Percentiles rank a stretch among this genome's conserved stretches.
These are phyloP conservation scores for Bonnemaisonia californica DNA, from an alignment of 31 red algal genomes.

Conservation along the genomic window DNA sequence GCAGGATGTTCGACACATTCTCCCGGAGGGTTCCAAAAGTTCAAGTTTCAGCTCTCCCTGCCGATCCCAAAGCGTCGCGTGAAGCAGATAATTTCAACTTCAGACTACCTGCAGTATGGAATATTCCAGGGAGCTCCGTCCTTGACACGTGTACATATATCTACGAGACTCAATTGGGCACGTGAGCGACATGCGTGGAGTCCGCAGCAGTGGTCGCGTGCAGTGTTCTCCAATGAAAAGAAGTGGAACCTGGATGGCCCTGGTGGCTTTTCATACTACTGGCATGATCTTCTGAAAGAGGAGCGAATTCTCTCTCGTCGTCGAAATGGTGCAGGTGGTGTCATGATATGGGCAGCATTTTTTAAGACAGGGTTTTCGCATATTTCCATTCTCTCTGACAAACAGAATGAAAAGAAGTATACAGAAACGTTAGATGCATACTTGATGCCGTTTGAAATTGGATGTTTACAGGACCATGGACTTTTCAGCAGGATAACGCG, in stretches of 20 bases:
- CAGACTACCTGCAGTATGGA: conserved; percentile 10
- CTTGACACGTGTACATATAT: not conserved
- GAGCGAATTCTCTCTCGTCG: not conserved
- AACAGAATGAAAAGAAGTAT: not conserved
- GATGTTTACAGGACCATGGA: no score
- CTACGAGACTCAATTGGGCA: not conserved
- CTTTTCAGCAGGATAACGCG: not conserved
- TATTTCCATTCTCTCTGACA: not conserved
- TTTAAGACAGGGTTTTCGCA: not conserved
- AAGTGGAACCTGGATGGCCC: conserved; percentile 20
- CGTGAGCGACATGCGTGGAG: not conserved
- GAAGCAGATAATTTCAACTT: not conserved
- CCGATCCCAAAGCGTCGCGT: conserved; percentile 8
- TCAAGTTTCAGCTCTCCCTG: conserved; percentile 6
- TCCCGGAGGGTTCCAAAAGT: no score
- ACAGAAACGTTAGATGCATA: no score
- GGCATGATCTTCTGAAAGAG: conserved; percentile 21
- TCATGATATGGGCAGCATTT: conserved; percentile 7
- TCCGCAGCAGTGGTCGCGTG: not conserved
- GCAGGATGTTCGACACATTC: no score
- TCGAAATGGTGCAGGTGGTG: not conserved
- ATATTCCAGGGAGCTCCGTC: not conserved
- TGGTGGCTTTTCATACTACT: no score
- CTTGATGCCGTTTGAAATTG: no score
- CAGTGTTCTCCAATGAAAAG: conserved; percentile 23